A percentile compares a stretch with the other conserved stretches of the same genome.
These are phyloP conservation scores for Garcia nutans DNA, from an alignment of 345 rosid genomes.

Conservation along the genomic window DNA sequence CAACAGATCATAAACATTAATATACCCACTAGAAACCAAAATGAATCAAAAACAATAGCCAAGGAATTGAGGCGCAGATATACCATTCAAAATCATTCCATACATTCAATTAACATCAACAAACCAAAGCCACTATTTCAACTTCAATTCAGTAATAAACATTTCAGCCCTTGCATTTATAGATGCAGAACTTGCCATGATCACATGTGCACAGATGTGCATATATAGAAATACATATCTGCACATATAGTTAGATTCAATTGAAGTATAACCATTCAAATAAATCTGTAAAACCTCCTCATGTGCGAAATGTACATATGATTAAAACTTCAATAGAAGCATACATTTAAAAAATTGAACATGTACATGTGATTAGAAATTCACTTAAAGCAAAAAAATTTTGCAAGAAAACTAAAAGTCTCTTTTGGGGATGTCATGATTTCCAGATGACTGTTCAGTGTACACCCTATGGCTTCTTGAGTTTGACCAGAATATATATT, in stretches of 20 bases:
- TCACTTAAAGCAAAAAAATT: neutral
- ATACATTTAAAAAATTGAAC: neutral
- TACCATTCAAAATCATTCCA: neutral
- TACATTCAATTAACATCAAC: neutral
- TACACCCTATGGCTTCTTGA: neutral
- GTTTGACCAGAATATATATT: neutral
- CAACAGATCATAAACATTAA: neutral
- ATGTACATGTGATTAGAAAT: neutral
- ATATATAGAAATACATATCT: neutral
- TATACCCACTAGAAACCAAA: neutral
- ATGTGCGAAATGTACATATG: too few relatives aligned
- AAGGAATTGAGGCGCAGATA: neutral
- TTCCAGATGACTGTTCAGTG: neutral
- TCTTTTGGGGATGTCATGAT: neutral
- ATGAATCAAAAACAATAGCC: neutral
- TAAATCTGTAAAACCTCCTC: neutral
- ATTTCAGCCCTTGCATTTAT: neutral
- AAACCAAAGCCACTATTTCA: neutral
- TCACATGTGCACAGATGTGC: neutral
- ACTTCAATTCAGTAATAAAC: neutral
- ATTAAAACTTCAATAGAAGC: too few relatives aligned
- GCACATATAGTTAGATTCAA: neutral
- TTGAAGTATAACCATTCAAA: neutral
- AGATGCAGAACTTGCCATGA: neutral
- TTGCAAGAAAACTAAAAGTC: neutral